Conservation (phyloP, 306 rosid species). For the Senna siamea region DNA sequence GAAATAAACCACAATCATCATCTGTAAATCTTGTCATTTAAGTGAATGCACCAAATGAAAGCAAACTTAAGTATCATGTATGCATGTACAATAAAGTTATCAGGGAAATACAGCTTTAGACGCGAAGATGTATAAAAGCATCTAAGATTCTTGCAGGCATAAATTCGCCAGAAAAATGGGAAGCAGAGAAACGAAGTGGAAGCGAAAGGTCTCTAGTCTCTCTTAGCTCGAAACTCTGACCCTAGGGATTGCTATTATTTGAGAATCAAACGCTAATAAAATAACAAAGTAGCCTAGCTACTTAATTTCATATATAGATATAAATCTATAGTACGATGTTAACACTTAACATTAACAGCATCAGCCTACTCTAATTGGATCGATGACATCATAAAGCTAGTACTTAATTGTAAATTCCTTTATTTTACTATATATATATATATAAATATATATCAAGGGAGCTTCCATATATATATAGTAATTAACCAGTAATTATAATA, state of each 20-base stretch:
- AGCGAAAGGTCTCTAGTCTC: neutral
- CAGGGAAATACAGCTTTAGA: neutral
- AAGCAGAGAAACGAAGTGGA: slow-evolving; percentile 10
- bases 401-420: slow-evolving; percentile 14
- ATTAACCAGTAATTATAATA: no score
- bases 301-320: no score
- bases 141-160: slow-evolving; percentile 1
- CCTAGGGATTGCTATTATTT: neutral
- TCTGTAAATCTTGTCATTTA: neutral
- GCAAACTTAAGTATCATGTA: neutral
- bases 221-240: neutral
- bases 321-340: no score
- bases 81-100: neutral
- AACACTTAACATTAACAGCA: neutral
- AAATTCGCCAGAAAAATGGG: slow-evolving; percentile 1
- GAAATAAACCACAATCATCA: no score
- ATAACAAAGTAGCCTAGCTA: no score
- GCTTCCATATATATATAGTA: neutral
- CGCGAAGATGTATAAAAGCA: neutral
- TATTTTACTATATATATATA: neutral
- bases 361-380: slow-evolving; percentile 14
- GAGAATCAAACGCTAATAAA: slow-evolving; percentile 30
- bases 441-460: neutral
- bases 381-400: slow-evolving; percentile 28
- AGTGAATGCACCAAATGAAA: neutral